Conservation (phyloP, 1,284 basidiomycete species). For the Fomitopsis pinicola region DNA sequence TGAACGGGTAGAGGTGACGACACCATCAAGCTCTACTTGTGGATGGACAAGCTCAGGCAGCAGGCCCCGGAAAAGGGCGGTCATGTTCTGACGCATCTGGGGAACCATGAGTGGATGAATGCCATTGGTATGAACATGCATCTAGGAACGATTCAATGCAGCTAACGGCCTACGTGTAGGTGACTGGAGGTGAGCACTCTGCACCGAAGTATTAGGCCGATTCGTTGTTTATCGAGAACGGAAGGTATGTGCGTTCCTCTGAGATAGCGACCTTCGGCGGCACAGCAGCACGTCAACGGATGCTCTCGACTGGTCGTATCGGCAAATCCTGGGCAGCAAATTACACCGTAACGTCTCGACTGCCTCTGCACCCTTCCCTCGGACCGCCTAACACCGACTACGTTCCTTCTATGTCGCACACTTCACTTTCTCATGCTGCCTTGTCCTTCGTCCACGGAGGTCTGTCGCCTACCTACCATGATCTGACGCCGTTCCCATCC, state of each 20-base stretch:
- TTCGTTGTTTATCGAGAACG: background rate
- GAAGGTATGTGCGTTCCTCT: slow-evolving; percentile 75
- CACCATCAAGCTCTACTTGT: slow-evolving; percentile 76
- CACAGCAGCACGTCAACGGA: slow-evolving; percentile 63
- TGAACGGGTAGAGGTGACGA: slow-evolving; percentile 69
- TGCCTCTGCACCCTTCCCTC: slow-evolving; percentile 71
- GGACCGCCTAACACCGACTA: slow-evolving; percentile 72
- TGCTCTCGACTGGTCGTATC: slow-evolving; percentile 73
- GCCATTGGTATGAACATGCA: slow-evolving; percentile 53
- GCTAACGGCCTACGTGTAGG: slow-evolving; percentile 33
- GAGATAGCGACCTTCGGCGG: slow-evolving; percentile 81
- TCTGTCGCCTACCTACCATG: slow-evolving; percentile 67
- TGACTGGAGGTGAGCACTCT: slow-evolving; percentile 72
- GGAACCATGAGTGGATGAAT: slow-evolving; percentile 95
- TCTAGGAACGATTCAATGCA: background rate
- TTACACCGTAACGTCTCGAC: slow-evolving; percentile 79
- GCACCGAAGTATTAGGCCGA: background rate
- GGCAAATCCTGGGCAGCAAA: slow-evolving; percentile 83
- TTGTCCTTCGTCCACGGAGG: slow-evolving; percentile 88
- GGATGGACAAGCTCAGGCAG: slow-evolving; percentile 79
- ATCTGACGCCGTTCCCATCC: slow-evolving; percentile 76
- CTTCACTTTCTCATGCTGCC: slow-evolving; percentile 67
- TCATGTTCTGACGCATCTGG: slow-evolving; percentile 70
- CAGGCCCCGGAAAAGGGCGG: slow-evolving; percentile 72
- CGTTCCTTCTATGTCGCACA: slow-evolving; percentile 36